A percentile compares a stretch with the other conserved stretches of the same genome.
Evolutionary conservation across 768 basidiomycete genomes (phyloP).

Genomic region (Zangia roseola): DNA sequence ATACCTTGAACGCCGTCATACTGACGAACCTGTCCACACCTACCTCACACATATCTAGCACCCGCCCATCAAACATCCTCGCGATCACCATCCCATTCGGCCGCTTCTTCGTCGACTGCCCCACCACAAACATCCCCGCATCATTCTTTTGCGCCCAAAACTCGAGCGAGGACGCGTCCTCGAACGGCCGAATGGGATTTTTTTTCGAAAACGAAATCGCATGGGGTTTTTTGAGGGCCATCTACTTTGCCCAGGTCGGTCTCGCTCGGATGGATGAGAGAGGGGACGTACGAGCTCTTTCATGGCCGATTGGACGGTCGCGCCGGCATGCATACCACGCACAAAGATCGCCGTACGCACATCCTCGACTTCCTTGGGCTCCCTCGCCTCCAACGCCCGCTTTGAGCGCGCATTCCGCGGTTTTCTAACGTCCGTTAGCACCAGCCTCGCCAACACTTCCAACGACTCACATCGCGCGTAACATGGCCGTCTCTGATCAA

Average conservation of each 20-base stretch:
- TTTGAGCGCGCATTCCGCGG: constrained; percentile 96
- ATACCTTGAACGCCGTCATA: constrained; percentile 83
- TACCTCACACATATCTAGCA: constrained; percentile 94
- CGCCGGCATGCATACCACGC: constrained; percentile 81
- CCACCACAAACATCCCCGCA: constrained; percentile 85
- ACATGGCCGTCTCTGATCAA: constrained; percentile 8
- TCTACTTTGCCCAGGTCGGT: constrained; percentile 43
- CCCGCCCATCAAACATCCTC: constrained; percentile 79
- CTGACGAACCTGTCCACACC: constrained; percentile 79
- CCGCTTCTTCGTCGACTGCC: constrained; percentile 91
- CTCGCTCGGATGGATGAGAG: background rate
- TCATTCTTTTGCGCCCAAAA: constrained; percentile 97
- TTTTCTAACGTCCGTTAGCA: constrained; percentile 48
- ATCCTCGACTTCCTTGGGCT: constrained; percentile 89
- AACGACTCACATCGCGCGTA: constrained; percentile 31
- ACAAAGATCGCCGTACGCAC: constrained; percentile 88
- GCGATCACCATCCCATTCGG: constrained; percentile 85
- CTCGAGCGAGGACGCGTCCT: constrained; percentile 74
- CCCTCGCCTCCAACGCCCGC: constrained; percentile 80
- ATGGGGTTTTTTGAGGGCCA: constrained; percentile 90
- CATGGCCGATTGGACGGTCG: constrained; percentile 78
- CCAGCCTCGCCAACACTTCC: too few relatives aligned
- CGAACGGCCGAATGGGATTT: constrained; percentile 89
- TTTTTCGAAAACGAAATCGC: constrained; percentile 94
- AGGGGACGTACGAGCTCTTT: constrained; percentile 74